phyloP scores from a whole-genome alignment of 257 asterid genomes.

The Lycium barbarum region DNA sequence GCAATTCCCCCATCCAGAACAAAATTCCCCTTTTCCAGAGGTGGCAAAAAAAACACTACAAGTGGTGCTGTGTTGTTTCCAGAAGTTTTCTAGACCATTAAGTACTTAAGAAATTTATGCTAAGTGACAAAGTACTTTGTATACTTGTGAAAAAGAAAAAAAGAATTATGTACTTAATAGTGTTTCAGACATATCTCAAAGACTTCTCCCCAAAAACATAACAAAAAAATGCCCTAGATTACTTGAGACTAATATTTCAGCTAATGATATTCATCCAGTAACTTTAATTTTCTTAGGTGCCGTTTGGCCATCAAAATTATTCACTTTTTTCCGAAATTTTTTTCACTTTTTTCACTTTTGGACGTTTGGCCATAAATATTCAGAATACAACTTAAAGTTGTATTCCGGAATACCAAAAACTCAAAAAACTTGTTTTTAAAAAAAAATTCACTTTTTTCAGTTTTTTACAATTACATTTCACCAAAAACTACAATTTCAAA shows the following conservation, averaged over 20 bases:
- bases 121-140: background rate
- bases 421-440: too few relatives aligned
- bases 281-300: background rate
- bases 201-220: background rate
- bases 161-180: background rate
- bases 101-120: conserved; percentile 1
- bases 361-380: too few relatives aligned
- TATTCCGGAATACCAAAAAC: too few relatives aligned
- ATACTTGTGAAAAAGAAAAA: background rate
- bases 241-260: background rate
- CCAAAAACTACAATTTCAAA: too few relatives aligned
- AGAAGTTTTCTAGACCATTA: background rate
- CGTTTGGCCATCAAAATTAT: too few relatives aligned
- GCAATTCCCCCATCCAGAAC: background rate
- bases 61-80: background rate
- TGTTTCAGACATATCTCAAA: background rate
- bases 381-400: too few relatives aligned
- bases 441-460: too few relatives aligned
- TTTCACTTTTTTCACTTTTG: too few relatives aligned
- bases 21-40: background rate
- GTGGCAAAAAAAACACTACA: background rate
- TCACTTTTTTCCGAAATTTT: too few relatives aligned
- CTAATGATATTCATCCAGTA: background rate
- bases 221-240: background rate
- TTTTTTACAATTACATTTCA: too few relatives aligned